phyloP scores from a whole-genome alignment of 345 rosid species.

The Gossypium australe region DNA sequence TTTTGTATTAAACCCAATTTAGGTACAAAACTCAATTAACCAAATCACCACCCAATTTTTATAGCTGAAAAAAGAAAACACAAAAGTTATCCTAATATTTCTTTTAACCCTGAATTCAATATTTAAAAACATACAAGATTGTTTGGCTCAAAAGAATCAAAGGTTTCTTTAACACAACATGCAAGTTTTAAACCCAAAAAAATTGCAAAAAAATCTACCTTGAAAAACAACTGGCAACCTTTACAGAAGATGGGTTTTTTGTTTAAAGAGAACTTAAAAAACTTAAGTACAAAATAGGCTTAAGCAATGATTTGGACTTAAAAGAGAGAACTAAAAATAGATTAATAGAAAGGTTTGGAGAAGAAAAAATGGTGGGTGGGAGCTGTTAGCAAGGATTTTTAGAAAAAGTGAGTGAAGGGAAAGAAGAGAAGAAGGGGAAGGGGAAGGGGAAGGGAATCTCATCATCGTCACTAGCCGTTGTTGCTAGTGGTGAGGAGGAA shows the following conservation, averaged over 20 bases:
- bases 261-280: not conserved
- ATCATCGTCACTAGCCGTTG: rapidly evolving
- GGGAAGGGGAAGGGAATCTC: no score
- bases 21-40: slow-evolving; percentile 9
- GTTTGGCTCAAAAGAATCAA: not conserved
- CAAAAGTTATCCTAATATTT: not conserved
- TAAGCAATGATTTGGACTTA: not conserved
- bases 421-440: no score
- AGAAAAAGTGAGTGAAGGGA: slow-evolving; percentile 1
- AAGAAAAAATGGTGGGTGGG: slow-evolving; percentile 36
- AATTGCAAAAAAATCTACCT: not conserved
- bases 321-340: not conserved
- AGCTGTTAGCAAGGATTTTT: slow-evolving; percentile 19
- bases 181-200: not conserved
- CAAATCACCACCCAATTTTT: not conserved
- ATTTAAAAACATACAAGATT: not conserved
- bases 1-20: slow-evolving; percentile 44
- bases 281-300: not conserved
- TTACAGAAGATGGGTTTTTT: not conserved
- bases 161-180: not conserved
- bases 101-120: not conserved
- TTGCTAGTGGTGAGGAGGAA: no score
- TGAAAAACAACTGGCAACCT: not conserved
- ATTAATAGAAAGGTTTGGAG: slow-evolving; percentile 27
- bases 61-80: not conserved